Percentiles rank a stretch among this genome's conserved stretches.
Evolutionary conservation across 2,329 filamentous ascomycete genomes (phyloP).

Genomic region (Fusarium goolgardi): DNA sequence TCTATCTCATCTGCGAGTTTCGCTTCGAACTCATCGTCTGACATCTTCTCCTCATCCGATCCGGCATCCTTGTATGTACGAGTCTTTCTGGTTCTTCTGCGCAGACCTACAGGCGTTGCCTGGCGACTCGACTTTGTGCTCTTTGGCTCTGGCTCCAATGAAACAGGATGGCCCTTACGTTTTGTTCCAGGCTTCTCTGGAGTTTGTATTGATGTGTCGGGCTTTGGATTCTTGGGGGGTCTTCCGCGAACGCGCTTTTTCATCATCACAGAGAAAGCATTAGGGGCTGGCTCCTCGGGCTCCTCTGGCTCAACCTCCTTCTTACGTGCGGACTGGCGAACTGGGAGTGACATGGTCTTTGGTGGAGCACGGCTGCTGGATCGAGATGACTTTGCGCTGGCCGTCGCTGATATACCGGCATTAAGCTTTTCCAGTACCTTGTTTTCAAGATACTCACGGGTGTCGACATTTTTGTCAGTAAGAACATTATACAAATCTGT

Average conservation of each 20-base stretch:
- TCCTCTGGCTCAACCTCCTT: conserved; percentile 44
- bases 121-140: conserved; percentile 79
- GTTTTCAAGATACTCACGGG: conserved; percentile 82
- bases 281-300: conserved; percentile 43
- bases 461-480: conserved; percentile 67
- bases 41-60: conserved; percentile 71
- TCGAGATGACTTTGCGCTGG: conserved; percentile 52
- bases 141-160: conserved; percentile 64
- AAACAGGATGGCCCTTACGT: conserved; percentile 49
- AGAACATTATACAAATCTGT: conserved; percentile 84
- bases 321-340: conserved; percentile 53
- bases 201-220: conserved; percentile 29
- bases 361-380: conserved; percentile 49
- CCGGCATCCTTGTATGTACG: conserved; percentile 66
- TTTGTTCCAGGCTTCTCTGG: conserved; percentile 45
- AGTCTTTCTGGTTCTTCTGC: conserved; percentile 63
- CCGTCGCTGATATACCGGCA: conserved; percentile 49
- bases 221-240: conserved; percentile 45
- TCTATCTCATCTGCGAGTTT: conserved; percentile 74
- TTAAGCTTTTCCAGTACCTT: conserved; percentile 75
- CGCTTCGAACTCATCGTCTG: conserved; percentile 85
- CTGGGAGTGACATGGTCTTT: conserved; percentile 48
- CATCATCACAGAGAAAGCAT: conserved; percentile 69
- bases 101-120: conserved; percentile 75
- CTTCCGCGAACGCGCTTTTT: conserved; percentile 51